These are phyloP conservation scores for Rhizopus sp. DNA, from an alignment of 371 early-diverging fungal species.

Conservation along the genomic window DNA sequence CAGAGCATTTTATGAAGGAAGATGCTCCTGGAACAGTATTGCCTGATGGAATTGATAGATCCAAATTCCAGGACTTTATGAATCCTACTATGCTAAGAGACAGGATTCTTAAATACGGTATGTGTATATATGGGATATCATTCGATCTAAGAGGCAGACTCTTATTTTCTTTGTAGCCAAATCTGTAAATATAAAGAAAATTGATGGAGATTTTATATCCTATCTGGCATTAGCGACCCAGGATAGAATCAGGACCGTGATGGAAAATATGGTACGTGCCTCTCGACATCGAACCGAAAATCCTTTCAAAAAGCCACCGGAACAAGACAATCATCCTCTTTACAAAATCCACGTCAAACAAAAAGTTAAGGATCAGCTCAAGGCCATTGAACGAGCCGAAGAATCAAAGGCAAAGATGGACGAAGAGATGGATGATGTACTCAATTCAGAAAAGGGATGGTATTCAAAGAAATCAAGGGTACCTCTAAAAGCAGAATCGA, in stretches of 20 bases:
- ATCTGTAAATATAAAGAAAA: conserved; percentile 39
- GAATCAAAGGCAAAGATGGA: conserved; percentile 52
- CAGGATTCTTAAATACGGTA: conserved; percentile 50
- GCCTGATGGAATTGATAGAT: conserved; percentile 49
- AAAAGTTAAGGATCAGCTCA: conserved; percentile 69
- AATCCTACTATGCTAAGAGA: conserved; percentile 45
- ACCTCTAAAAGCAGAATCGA: conserved; percentile 9
- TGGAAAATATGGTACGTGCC: conserved; percentile 70
- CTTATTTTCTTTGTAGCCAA: conserved; percentile 28
- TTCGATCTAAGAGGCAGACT: background rate
- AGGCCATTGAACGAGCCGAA: conserved; percentile 71
- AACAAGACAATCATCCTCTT: conserved; percentile 55
- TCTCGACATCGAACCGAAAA: conserved; percentile 75
- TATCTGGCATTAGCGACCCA: conserved; percentile 75
- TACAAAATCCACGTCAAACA: conserved; percentile 68
- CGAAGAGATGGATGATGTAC: conserved; percentile 29
- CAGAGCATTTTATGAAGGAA: conserved; percentile 51
- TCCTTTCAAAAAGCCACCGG: conserved; percentile 61
- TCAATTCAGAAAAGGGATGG: conserved; percentile 14
- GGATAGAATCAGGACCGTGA: conserved; percentile 63
- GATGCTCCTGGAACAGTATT: conserved; percentile 26
- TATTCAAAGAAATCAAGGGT: conserved; percentile 16
- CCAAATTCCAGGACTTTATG: conserved; percentile 60
- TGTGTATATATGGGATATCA: background rate
- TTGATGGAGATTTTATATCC: conserved; percentile 68